Conservation (phyloP, 257 asterid genomes). For the Solanum pimpinellifolium region DNA sequence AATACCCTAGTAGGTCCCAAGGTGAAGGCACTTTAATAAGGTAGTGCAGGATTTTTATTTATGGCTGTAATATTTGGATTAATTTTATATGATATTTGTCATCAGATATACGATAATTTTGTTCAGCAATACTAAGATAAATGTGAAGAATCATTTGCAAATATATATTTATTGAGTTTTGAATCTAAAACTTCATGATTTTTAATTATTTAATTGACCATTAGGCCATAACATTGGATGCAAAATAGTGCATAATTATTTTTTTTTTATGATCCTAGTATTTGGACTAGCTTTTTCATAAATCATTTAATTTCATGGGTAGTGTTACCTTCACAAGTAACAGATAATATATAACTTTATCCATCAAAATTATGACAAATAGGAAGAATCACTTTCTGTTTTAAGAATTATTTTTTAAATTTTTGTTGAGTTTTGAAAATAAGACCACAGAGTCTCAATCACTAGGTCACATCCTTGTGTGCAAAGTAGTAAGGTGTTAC, state of each 20-base stretch:
- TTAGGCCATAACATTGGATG: not conserved
- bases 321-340: not conserved
- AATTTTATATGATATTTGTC: no score
- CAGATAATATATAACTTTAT: not conserved
- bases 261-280: no score
- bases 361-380: no score
- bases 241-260: not conserved
- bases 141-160: no score
- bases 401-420: no score
- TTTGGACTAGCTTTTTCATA: not conserved
- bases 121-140: rapidly evolving
- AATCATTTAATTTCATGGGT: no score
- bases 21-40: not conserved
- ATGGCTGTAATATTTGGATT: no score
- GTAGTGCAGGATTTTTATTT: not conserved
- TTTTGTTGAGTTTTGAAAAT: not conserved
- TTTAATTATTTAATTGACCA: not conserved
- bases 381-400: not conserved
- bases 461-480: not conserved
- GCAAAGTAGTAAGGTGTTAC: not conserved
- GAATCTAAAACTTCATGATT: no score
- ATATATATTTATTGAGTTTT: not conserved
- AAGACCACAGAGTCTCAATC: not conserved
- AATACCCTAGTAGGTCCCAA: not conserved
- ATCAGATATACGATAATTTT: rapidly evolving